Base-by-base conservation (phyloP, 176 grass and related monocot species). In the Aegilops bicornis region DNA sequence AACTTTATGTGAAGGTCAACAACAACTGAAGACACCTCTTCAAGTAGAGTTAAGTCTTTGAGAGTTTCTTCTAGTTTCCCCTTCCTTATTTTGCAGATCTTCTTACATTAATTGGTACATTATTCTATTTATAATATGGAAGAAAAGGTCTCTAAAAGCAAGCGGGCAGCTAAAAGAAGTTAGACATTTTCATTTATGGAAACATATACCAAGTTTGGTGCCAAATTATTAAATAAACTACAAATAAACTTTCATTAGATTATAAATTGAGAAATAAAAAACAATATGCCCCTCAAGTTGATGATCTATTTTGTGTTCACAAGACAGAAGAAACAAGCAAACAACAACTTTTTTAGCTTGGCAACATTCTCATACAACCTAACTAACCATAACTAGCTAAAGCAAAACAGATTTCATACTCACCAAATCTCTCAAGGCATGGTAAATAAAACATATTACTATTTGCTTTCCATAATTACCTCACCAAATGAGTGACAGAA, bases 1-100 rank as follows among this genome's bases (percentile, higher is more conserved):
- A 98, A 69, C 84, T 50, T 94, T 40, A 94, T 94, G 74, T 95
- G 96, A 76, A 98, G 84, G 22, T 94, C 59, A 1, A 84, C 78
- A 78, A 91, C 36, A 22, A 48, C 31, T 64, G 90, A 89, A 52
- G 79, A 86, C 23, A 91, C 25, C 39, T 77, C 79, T 29, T 91
- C 66, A 50, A 52, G 48, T 52, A 16, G 48, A 56, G 70, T 23
- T 78, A 98, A 76, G 89, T 94, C 90, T 91, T 83, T 86, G 14
- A 98, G 83, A 76, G 89, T 90, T 56, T 72, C 90, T 82, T 94
- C 84, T 33, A 86, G 68, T 66, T 91, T 86, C 10, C 14, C 48
- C 15, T 52, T 52, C 48, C 48, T 52, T 91, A 93, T 86, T 86
- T 92, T 29, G 32, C 95, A 90, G 52, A 95, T 81, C 96, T 98